Evolutionary conservation across 2,329 filamentous ascomycete genomes (phyloP).

Genomic region (Pseudomassariella vexata): DNA sequence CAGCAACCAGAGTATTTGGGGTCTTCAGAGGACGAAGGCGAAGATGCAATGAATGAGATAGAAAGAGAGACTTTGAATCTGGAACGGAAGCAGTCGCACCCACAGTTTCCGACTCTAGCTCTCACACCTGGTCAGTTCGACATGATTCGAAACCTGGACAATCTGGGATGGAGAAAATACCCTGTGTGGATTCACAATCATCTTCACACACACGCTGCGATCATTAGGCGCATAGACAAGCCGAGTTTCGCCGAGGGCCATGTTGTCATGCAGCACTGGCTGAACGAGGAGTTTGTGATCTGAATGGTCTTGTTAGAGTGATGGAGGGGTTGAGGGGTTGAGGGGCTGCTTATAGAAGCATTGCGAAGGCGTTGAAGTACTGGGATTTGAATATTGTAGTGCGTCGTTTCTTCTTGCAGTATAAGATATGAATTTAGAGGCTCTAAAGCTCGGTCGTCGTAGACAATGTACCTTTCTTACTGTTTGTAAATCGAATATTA

Average conservation of each 20-base stretch:
- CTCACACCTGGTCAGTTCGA: slow-evolving; percentile 74
- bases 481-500: too few relatives aligned
- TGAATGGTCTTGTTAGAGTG: too few relatives aligned
- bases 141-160: slow-evolving; percentile 74
- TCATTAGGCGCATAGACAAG: slow-evolving; percentile 71
- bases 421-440: too few relatives aligned
- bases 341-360: too few relatives aligned
- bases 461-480: too few relatives aligned
- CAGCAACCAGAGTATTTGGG: slow-evolving; percentile 68
- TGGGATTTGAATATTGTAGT: too few relatives aligned
- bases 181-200: slow-evolving; percentile 71
- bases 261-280: slow-evolving; percentile 75
- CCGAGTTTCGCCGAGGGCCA: slow-evolving; percentile 68
- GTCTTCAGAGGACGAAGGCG: slow-evolving; percentile 45
- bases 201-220: slow-evolving; percentile 82
- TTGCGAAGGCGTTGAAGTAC: too few relatives aligned
- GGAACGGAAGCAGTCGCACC: slow-evolving; percentile 30
- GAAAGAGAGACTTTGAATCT: slow-evolving; percentile 33
- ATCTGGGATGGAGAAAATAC: slow-evolving; percentile 58
- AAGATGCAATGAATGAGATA: slow-evolving; percentile 26
- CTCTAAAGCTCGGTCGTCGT: too few relatives aligned
- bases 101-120: slow-evolving; percentile 64
- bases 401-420: too few relatives aligned
- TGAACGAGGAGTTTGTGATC: slow-evolving; percentile 65
- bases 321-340: too few relatives aligned